Evolutionary conservation across 768 basidiomycete genomes (phyloP).

Genomic region (Leccinum fibrillosum): DNA sequence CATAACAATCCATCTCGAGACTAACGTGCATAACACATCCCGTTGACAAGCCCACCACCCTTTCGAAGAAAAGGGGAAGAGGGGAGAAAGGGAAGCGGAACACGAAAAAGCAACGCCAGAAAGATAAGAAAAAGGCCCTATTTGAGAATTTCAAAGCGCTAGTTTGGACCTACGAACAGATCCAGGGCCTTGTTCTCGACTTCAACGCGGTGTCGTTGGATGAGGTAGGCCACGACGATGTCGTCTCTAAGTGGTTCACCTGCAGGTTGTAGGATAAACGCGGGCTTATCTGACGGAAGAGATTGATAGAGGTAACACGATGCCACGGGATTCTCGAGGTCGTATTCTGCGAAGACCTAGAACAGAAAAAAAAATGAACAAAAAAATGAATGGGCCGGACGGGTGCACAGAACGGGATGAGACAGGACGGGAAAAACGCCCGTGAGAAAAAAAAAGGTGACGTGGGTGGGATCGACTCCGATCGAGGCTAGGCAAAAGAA

Average conservation of each 20-base stretch:
- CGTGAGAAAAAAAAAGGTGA: not conserved
- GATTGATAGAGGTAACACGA: conserved; percentile 17
- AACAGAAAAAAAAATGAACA: not conserved
- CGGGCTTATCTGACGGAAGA: conserved; percentile 9
- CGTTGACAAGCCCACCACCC: not conserved
- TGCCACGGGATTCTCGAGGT: conserved; percentile 23
- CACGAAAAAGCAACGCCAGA: not conserved
- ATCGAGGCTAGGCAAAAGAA: not conserved
- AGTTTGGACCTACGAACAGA: conserved; percentile 21
- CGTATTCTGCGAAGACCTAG: conserved; percentile 24
- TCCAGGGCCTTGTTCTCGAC: conserved; percentile 26
- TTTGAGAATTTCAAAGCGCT: not conserved
- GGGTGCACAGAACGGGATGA: not conserved
- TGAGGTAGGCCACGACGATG: conserved; percentile 25
- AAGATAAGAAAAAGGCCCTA: not conserved
- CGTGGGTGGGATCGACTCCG: not conserved
- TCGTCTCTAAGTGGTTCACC: conserved; percentile 31
- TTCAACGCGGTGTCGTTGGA: conserved; percentile 25
- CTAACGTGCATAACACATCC: not conserved
- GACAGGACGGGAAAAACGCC: not conserved
- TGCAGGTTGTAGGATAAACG: conserved; percentile 18
- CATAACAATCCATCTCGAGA: not conserved
- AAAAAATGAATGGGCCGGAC: not conserved
- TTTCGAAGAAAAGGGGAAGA: not conserved
- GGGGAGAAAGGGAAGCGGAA: not conserved